Conservation (phyloP, 129 eudicot species). For the Chrysanthemum makinoi region DNA sequence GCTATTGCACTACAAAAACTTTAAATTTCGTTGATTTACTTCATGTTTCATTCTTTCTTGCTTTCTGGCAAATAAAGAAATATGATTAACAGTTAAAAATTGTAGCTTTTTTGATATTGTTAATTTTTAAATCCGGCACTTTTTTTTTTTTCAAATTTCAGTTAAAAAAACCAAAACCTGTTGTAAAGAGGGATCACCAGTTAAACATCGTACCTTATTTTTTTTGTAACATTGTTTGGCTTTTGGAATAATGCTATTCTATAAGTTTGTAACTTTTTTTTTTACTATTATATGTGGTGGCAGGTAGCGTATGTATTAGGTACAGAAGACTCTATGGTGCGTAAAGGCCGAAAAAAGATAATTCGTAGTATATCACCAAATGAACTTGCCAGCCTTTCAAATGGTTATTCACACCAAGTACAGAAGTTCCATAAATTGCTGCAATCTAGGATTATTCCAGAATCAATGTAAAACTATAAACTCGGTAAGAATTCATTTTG, state of each 20-base stretch:
- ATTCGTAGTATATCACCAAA: conserved; percentile 24
- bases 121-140: no score
- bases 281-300: conserved; percentile 18
- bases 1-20: not conserved
- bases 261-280: not conserved
- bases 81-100: not conserved
- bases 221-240: no score
- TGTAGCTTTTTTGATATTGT: not conserved
- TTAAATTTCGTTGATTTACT: not conserved
- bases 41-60: not conserved
- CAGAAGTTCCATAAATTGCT: conserved; percentile 47
- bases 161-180: no score
- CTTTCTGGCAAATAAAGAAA: not conserved
- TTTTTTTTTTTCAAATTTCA: no score
- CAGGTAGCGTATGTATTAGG: conserved; percentile 79
- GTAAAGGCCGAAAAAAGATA: conserved; percentile 43
- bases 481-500: not conserved
- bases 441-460: conserved; percentile 34
- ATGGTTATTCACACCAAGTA: conserved; percentile 31
- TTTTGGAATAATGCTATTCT: no score
- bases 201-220: no score
- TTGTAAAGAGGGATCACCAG: no score
- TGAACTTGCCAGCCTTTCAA: conserved; percentile 31
- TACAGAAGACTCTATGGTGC: conserved; percentile 77
- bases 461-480: not conserved